These are phyloP conservation scores for Orbilia blumenaviensis DNA, from an alignment of 2,329 filamentous ascomycete species.

Conservation along the genomic window DNA sequence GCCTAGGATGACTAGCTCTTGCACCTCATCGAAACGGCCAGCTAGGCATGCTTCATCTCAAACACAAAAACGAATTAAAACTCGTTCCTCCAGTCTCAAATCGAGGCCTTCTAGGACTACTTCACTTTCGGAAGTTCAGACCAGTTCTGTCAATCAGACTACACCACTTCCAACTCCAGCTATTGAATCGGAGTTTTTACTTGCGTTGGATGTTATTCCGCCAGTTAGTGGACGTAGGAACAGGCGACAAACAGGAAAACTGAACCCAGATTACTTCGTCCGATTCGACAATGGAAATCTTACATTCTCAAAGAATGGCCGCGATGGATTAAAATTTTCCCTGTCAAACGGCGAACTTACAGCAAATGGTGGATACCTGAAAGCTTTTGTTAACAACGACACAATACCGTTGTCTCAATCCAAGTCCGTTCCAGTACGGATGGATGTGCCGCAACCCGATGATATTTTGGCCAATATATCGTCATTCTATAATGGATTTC, in stretches of 20 bases:
- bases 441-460: neutral
- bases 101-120: neutral
- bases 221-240: neutral
- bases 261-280: neutral
- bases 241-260: neutral
- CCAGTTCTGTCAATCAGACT: no score
- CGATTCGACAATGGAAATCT: constrained; percentile 13
- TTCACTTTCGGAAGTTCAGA: no score
- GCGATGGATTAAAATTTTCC: neutral
- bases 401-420: neutral
- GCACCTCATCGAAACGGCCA: neutral
- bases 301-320: neutral
- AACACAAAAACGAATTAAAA: neutral
- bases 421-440: neutral
- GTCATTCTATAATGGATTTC: constrained; percentile 1
- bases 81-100: neutral
- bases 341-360: neutral
- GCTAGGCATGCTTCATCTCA: neutral
- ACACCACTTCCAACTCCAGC: no score
- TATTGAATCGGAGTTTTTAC: neutral
- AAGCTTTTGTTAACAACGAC: neutral
- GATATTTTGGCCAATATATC: neutral
- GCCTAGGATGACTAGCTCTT: neutral
- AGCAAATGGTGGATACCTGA: neutral
- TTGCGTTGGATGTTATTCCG: neutral